Evolutionary conservation across 805 yeast species (phyloP).

Genomic region (Saturnispora diversa): DNA sequence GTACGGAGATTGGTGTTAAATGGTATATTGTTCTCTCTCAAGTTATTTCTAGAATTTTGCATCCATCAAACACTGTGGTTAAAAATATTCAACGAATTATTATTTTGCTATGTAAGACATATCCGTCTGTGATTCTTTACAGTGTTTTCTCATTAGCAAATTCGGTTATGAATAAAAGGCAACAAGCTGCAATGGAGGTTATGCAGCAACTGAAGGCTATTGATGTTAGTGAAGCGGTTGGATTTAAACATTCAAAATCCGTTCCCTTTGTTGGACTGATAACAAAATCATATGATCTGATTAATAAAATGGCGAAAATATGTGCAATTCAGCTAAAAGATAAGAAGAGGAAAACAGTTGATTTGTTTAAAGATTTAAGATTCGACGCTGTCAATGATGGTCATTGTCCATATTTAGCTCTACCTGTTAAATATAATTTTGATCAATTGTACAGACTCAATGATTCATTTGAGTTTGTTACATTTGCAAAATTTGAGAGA

Average conservation of each 20-base stretch:
- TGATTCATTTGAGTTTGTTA: conserved; percentile 26
- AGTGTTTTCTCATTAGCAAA: conserved; percentile 61
- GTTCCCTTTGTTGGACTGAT: conserved; percentile 36
- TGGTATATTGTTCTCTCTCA: conserved; percentile 89
- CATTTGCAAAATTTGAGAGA: conserved; percentile 58
- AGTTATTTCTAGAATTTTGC: conserved; percentile 68
- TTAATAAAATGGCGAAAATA: conserved; percentile 1
- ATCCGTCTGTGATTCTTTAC: conserved; percentile 86
- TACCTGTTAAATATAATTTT: conserved; percentile 67
- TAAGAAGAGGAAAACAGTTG: conserved; percentile 3
- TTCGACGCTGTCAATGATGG: conserved; percentile 26
- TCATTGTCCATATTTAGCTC: conserved; percentile 42
- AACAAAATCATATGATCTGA: conserved; percentile 4
- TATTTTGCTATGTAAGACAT: conserved; percentile 46
- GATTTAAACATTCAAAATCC: conserved; percentile 15
- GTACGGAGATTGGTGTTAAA: conserved; percentile 29
- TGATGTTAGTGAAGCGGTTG: conserved; percentile 1
- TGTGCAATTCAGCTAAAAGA: conserved; percentile 1
- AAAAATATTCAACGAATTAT: conserved; percentile 52
- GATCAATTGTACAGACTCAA: conserved; percentile 49
- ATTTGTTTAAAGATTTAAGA: conserved; percentile 34
- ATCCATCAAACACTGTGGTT: conserved; percentile 48
- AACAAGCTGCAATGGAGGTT: conserved; percentile 38
- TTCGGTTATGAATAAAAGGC: conserved; percentile 44
- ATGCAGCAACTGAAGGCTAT: conserved; percentile 28